A percentile compares a stretch with the other conserved stretches of the same genome.
phyloP scores from a whole-genome alignment of 345 rosid species.

The Lepidium africanum region DNA sequence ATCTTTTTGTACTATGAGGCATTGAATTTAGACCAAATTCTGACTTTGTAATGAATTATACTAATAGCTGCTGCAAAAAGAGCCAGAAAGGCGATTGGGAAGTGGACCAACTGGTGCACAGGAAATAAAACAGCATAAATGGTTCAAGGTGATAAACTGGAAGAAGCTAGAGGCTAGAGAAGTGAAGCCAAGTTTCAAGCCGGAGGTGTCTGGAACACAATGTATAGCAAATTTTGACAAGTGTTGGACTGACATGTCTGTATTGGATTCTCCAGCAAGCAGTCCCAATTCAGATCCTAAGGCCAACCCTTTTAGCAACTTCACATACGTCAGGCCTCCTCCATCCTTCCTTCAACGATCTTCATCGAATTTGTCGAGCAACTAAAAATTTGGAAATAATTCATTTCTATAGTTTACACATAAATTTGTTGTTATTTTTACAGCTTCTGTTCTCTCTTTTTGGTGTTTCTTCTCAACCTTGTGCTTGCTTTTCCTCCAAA shows the following conservation, averaged over 20 bases:
- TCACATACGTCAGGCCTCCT: constrained; percentile 64
- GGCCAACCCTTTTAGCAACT: constrained; percentile 59
- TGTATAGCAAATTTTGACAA: constrained; percentile 89
- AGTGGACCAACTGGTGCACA: constrained; percentile 57
- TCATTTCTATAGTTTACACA: not conserved
- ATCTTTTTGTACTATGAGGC: not conserved
- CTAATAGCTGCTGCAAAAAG: constrained; percentile 71
- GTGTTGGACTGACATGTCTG: constrained; percentile 82
- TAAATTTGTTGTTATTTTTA: not conserved
- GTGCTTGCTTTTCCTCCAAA: not conserved
- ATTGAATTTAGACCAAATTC: not conserved
- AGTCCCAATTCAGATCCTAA: constrained; percentile 54
- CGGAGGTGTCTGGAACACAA: constrained; percentile 67
- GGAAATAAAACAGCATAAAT: constrained; percentile 73
- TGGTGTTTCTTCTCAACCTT: not conserved
- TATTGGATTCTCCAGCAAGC: constrained; percentile 68
- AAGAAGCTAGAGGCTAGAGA: constrained; percentile 71
- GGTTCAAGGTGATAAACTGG: constrained; percentile 88
- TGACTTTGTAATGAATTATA: constrained; percentile 12
- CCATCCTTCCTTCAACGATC: constrained; percentile 41
- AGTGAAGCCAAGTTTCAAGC: constrained; percentile 77
- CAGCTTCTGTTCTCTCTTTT: not conserved
- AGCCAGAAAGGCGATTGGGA: constrained; percentile 63
- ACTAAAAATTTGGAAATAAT: not conserved
- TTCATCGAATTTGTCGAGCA: constrained; percentile 17